phyloP scores from a whole-genome alignment of 805 yeast genomes.

The Aciculoconidium aculeatum region DNA sequence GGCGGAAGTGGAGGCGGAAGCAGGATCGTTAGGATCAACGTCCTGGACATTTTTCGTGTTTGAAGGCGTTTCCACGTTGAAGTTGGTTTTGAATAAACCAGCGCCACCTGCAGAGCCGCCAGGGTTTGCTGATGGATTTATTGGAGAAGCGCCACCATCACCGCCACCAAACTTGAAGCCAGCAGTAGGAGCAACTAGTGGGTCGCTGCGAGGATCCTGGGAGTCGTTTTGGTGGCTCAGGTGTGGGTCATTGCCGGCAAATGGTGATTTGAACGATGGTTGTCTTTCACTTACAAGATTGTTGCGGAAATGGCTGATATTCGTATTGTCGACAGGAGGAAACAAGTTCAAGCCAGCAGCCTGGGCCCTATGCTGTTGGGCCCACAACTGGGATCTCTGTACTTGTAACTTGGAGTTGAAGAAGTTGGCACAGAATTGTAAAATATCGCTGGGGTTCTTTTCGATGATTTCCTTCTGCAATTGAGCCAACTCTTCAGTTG shows the following conservation, averaged over 20 bases:
- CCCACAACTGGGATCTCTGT: constrained; percentile 50
- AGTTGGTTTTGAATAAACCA: constrained; percentile 12
- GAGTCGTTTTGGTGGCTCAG: constrained; percentile 29
- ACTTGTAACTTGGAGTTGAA: constrained; percentile 57
- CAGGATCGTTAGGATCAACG: constrained; percentile 11
- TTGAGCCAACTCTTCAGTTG: constrained; percentile 50
- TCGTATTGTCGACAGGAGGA: constrained; percentile 31
- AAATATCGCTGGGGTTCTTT: constrained; percentile 58
- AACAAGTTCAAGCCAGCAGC: constrained; percentile 47
- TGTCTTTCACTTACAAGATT: constrained; percentile 28
- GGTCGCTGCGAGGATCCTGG: constrained; percentile 12
- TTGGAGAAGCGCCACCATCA: constrained; percentile 2
- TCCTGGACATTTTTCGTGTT: constrained; percentile 5
- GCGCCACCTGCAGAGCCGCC: constrained; percentile 7
- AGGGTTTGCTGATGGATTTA: constrained; percentile 1
- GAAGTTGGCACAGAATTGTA: constrained; percentile 73
- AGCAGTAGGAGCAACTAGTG: constrained; percentile 4
- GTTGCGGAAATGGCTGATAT: constrained; percentile 24
- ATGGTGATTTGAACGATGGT: constrained; percentile 56
- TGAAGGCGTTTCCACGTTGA: constrained; percentile 10
- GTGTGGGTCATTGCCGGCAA: constrained; percentile 61
- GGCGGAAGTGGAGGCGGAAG: constrained; percentile 11
- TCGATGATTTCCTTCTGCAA: constrained; percentile 50
- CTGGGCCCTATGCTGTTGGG: constrained; percentile 42
- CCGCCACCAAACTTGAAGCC: background rate